These are phyloP conservation scores for Babjeviella inositovora DNA, from an alignment of 805 yeast species.

Conservation along the genomic window DNA sequence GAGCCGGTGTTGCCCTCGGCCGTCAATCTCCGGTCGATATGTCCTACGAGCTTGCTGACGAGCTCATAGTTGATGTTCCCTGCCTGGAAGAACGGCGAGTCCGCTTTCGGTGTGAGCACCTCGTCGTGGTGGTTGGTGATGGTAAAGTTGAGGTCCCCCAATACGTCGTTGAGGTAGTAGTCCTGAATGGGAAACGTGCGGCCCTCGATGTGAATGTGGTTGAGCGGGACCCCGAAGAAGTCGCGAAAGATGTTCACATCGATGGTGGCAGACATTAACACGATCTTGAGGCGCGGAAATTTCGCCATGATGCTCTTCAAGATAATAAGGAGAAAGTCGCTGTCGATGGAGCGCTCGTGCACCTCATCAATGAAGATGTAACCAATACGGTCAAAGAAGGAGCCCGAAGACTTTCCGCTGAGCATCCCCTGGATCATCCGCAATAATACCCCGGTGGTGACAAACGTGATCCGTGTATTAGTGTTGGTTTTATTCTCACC, in stretches of 20 bases:
- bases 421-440: slow-evolving; percentile 60
- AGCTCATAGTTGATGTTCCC: slow-evolving; percentile 69
- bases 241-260: slow-evolving; percentile 48
- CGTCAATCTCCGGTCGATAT: slow-evolving; percentile 32
- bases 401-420: slow-evolving; percentile 7
- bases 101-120: slow-evolving; percentile 37
- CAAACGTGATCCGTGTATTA: slow-evolving; percentile 65
- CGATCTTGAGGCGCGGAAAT: slow-evolving; percentile 41
- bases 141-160: slow-evolving; percentile 39
- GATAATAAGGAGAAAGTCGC: slow-evolving; percentile 70
- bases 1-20: slow-evolving; percentile 40
- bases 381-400: slow-evolving; percentile 35
- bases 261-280: slow-evolving; percentile 92
- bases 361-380: slow-evolving; percentile 86
- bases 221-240: slow-evolving; percentile 40
- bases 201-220: slow-evolving; percentile 77
- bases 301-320: slow-evolving; percentile 42
- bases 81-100: slow-evolving; percentile 43
- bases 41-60: slow-evolving; percentile 34
- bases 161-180: slow-evolving; percentile 50
- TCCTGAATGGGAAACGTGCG: slow-evolving; percentile 87
- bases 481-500: slow-evolving; percentile 56
- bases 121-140: slow-evolving; percentile 22
- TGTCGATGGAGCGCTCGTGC: slow-evolving; percentile 89
- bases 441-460: slow-evolving; percentile 84